Evolutionary conservation across 495 filamentous ascomycete species (phyloP), one percentile per base, ranked within the genome.

Genomic region (Aspergillus kassunensis): DNA sequence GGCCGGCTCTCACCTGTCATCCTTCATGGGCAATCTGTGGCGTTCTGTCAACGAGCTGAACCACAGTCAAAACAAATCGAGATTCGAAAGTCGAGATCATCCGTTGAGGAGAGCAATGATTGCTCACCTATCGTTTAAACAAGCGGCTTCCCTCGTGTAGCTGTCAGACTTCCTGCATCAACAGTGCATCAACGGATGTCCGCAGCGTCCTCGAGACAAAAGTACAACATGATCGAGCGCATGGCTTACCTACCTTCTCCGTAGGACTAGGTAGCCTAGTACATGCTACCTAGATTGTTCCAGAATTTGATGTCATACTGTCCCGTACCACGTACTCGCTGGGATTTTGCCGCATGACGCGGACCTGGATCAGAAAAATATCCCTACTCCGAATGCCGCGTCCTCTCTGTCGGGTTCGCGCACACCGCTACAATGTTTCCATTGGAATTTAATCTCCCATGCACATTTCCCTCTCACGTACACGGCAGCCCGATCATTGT

Each of bases 381-480:
- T 20, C 37, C 23, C 40, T 35, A 44, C n/a, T n/a, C n/a, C n/a
- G n/a, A n/a, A n/a, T 48, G 31, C 35, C 24, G 44, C 43, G n/a
- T 59, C 36, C 20, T 18, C 25, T 40, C n/a, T 33, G 8, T 43
- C 51, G 48, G 58, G 46, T 49, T 48, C 41, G 40, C 39, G 53
- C 49, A 62, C 55, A 62, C 55, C 59, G 59, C 59, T 49, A 41
- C 46, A 37, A 51, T n/a, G 1, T 27, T 23, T 55, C 29, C 20
- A 53, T 39, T 23, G 25, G 34, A 33, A 34, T 39, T 34, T 27
- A 37, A 43, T 49, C 43, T 35, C 43, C 8, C 43, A 40, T 16
- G 27, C 35, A 20, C 27, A 49, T 55, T 29, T 18, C 27, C n/a
- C 52, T 34, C 27, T 44, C 18, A 36, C 33, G 45, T 15, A 49